phyloP scores from a whole-genome alignment of 2,329 filamentous ascomycete species.

The Xylariomycetidae sp. region DNA sequence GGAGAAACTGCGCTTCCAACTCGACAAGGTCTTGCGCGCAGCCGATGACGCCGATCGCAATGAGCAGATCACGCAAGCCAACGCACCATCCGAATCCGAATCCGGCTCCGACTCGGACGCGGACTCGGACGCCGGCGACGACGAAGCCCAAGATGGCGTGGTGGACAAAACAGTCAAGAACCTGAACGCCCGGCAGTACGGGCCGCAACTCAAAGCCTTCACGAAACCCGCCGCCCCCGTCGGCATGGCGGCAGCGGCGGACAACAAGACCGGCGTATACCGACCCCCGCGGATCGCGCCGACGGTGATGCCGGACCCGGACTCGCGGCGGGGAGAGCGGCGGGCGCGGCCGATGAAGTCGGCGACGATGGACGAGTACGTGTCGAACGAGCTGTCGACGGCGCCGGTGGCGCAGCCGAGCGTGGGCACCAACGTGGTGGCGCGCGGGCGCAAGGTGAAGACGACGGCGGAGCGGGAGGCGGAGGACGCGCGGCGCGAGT shows the following conservation, averaged over 20 bases:
- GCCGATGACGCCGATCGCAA: slow-evolving; percentile 65
- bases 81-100: slow-evolving; percentile 11
- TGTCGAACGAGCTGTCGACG: slow-evolving; percentile 74
- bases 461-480: slow-evolving; percentile 67
- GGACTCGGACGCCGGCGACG: slow-evolving; percentile 30
- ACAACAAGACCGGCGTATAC: slow-evolving; percentile 67
- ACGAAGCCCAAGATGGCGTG: slow-evolving; percentile 27
- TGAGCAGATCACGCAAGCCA: slow-evolving; percentile 9
- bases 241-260: slow-evolving; percentile 26
- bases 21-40: slow-evolving; percentile 87
- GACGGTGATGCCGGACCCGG: slow-evolving; percentile 68
- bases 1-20: slow-evolving; percentile 85
- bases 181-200: slow-evolving; percentile 27
- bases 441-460: slow-evolving; percentile 73
- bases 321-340: slow-evolving; percentile 31
- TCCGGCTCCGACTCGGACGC: slow-evolving; percentile 32
- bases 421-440: slow-evolving; percentile 82
- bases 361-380: slow-evolving; percentile 84
- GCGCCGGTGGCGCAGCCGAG: slow-evolving; percentile 81
- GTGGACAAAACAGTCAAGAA: slow-evolving; percentile 7
- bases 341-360: slow-evolving; percentile 63
- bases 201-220: slow-evolving; percentile 28
- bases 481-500: slow-evolving; percentile 73
- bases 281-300: slow-evolving; percentile 83
- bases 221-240: slow-evolving; percentile 9